Conservation (phyloP, 2,329 filamentous ascomycete species). For the Sporothrix luriei region DNA sequence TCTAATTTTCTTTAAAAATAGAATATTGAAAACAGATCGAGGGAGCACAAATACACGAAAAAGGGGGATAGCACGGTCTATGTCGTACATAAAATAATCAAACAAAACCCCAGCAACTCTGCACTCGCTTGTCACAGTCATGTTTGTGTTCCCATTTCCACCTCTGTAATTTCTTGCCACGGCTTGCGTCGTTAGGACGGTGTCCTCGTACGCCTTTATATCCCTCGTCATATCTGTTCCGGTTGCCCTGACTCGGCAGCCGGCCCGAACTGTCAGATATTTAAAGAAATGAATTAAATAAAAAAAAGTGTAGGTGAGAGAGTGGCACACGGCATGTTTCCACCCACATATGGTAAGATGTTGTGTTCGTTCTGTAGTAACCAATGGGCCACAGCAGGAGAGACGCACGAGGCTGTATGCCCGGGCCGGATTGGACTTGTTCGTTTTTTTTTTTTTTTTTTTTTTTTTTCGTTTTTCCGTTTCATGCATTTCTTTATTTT, state of each 20-base stretch:
- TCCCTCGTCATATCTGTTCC: not conserved
- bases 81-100: too few relatives aligned
- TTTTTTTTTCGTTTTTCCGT: not conserved
- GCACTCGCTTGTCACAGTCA: too few relatives aligned
- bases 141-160: not conserved
- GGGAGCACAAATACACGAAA: too few relatives aligned
- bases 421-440: slow-evolving; percentile 12
- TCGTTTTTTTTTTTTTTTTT: not conserved
- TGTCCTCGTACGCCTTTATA: not conserved
- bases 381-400: not conserved
- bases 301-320: too few relatives aligned
- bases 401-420: slow-evolving; percentile 24
- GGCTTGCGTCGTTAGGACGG: too few relatives aligned
- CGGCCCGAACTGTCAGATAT: not conserved
- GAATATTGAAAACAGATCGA: too few relatives aligned
- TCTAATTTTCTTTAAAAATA: too few relatives aligned
- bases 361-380: not conserved
- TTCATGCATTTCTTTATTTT: not conserved
- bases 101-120: too few relatives aligned
- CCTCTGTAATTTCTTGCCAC: not conserved
- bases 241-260: slow-evolving; percentile 5
- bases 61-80: too few relatives aligned
- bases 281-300: too few relatives aligned
- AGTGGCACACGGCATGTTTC: not conserved
- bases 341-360: slow-evolving; percentile 4